Base-by-base conservation (phyloP, 2,329 filamentous ascomycete species). In the Polytolypa hystricis region DNA sequence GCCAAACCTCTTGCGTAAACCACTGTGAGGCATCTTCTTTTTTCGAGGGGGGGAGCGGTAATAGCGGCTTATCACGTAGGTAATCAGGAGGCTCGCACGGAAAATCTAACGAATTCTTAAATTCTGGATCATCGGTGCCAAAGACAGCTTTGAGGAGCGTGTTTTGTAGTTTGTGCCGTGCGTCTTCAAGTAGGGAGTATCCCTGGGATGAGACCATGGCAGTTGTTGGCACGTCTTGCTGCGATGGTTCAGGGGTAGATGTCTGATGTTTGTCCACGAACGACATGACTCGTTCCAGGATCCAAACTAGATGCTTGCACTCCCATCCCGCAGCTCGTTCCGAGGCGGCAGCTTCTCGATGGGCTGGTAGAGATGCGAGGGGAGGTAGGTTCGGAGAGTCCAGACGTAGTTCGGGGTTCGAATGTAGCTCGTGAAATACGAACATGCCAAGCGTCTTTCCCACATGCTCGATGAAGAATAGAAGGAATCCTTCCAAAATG, bases 1-100 rank as follows among this genome's bases (percentile, higher is more conserved):
- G 54, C 74, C 74, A 78, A 2, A 77, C 52, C 44, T 75, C 67
- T 38, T 63, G 61, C 36, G 65, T 62, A 45, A 74, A 77, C 69
- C 71, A 74, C 11, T 71, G 65, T 3, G 61, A 47, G 4, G 66
- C 58, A 6, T 65, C 52, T 11, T 55, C 48, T 18, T 66, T 56
- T 4, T 59, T 57, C 8, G 12, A 10, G 14, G n/a, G 29, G 16
- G 15, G 26, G 8, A 11, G 20, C n/a, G 15, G 10, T 26, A 8
- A 16, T 27, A 12, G 7, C 19, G n/a, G 6, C 19, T 6, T 17
- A 9, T 16, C 19, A 9, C 20, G 16, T 18, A 12, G 25, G 30
- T 19, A n/a, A 12, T 26, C 17, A 4, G 52, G 48, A 5, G 39
- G 43, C 4, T 27, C 21, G n/a, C 17, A 21, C 14, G 52, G 45